A percentile compares a stretch with the other conserved stretches of the same genome.
Evolutionary conservation across 1,284 basidiomycete genomes (phyloP).

Genomic region (Ceratorhiza oryzae-sativae): DNA sequence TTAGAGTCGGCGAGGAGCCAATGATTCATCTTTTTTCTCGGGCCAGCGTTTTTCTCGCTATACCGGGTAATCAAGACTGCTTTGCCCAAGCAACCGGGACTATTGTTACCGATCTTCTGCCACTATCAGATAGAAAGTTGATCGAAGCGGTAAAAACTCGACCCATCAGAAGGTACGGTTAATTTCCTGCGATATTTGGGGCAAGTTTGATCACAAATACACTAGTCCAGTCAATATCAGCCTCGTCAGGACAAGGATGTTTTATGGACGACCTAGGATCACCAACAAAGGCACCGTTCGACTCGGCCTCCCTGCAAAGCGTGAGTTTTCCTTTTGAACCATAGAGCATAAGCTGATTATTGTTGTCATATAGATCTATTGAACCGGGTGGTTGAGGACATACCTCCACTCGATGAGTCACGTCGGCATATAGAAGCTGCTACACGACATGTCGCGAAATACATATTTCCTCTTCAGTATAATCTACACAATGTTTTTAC

Average conservation of each 20-base stretch:
- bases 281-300: constrained; percentile 55
- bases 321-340: constrained; percentile 53
- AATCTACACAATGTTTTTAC: constrained; percentile 67
- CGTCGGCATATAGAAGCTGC: constrained; percentile 46
- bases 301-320: constrained; percentile 72
- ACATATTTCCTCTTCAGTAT: constrained; percentile 84
- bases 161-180: not conserved
- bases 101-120: constrained; percentile 61
- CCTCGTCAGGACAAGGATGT: constrained; percentile 65
- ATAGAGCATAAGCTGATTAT: not conserved
- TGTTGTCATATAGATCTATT: constrained; percentile 61
- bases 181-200: too few relatives aligned
- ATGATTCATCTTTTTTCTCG: constrained; percentile 77
- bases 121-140: not conserved
- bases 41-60: constrained; percentile 72
- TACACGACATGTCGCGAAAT: constrained; percentile 74
- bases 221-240: constrained; percentile 56
- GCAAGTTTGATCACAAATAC: too few relatives aligned
- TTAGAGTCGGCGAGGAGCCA: constrained; percentile 71
- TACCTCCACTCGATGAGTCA: constrained; percentile 1
- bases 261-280: constrained; percentile 70
- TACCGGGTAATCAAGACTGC: constrained; percentile 72
- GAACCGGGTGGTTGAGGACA: constrained; percentile 52
- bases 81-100: constrained; percentile 79
- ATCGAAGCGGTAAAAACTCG: not conserved